phyloP scores from a whole-genome alignment of 1,284 basidiomycete genomes.

The Earliella scabrosa region DNA sequence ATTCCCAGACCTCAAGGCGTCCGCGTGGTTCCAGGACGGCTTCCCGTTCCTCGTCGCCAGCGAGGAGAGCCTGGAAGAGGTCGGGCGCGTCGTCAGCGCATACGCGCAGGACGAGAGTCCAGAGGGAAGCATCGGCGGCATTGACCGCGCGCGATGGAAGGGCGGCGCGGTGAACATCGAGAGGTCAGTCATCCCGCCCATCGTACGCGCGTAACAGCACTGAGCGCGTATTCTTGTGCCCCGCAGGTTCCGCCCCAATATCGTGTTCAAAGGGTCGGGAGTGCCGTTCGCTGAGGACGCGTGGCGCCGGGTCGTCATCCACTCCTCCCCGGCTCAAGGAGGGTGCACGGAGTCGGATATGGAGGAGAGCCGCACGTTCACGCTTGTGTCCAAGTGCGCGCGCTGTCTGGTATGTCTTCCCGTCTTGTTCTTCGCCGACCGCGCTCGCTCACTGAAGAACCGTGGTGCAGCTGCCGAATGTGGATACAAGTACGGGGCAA shows the following conservation, averaged over 20 bases:
- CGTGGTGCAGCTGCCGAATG: constrained; percentile 65
- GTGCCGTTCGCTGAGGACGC: constrained; percentile 54
- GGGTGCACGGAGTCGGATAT: background rate
- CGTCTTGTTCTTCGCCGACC: background rate
- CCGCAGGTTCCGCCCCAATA: constrained; percentile 72
- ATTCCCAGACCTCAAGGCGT: constrained; percentile 61
- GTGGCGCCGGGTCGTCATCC: constrained; percentile 61
- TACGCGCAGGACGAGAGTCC: constrained; percentile 23
- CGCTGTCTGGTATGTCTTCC: constrained; percentile 66
- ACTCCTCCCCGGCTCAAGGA: constrained; percentile 26
- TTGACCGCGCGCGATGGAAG: constrained; percentile 58
- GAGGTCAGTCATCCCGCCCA: constrained; percentile 47
- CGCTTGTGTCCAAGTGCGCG: constrained; percentile 67
- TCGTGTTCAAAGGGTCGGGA: constrained; percentile 62
- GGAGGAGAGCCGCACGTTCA: constrained; percentile 44
- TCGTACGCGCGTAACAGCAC: background rate
- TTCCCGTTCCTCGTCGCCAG: constrained; percentile 71
- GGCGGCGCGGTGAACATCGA: constrained; percentile 58
- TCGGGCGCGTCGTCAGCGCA: constrained; percentile 51
- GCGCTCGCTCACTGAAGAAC: background rate
- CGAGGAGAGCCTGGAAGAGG: constrained; percentile 60
- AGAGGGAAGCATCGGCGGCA: constrained; percentile 44
- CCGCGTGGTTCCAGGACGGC: constrained; percentile 68
- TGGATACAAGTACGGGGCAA: constrained; percentile 63
- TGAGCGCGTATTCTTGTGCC: background rate